Evolutionary conservation across 1,284 basidiomycete genomes (phyloP).

Genomic region (Volvariella volvacea): DNA sequence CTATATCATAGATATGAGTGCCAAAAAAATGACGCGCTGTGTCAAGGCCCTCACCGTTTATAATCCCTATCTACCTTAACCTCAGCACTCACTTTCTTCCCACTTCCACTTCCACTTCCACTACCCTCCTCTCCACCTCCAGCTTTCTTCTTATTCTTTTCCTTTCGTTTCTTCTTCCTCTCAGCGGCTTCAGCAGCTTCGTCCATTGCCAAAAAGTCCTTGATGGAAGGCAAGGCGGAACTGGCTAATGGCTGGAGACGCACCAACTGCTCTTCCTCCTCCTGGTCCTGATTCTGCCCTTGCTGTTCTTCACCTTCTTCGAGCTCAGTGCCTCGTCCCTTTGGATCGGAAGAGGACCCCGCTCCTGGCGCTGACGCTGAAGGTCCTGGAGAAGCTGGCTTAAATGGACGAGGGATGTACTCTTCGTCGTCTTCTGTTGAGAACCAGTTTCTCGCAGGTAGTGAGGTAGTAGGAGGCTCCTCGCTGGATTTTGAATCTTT

Average conservation of each 20-base stretch:
- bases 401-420: background rate
- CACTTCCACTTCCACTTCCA: slow-evolving; percentile 17
- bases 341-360: too few relatives aligned
- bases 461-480: background rate
- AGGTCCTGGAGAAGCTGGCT: slow-evolving; percentile 1
- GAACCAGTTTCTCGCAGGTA: slow-evolving; percentile 12
- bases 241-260: slow-evolving; percentile 67
- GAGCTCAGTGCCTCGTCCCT: background rate
- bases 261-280: slow-evolving; percentile 24
- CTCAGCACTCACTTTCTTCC: slow-evolving; percentile 28
- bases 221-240: slow-evolving; percentile 74
- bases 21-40: background rate
- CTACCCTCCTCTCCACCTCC: slow-evolving; percentile 24
- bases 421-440: slow-evolving; percentile 12
- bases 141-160: slow-evolving; percentile 47
- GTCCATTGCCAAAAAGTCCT: slow-evolving; percentile 73
- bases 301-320: slow-evolving; percentile 33
- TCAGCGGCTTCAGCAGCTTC: slow-evolving; percentile 54
- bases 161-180: slow-evolving; percentile 66
- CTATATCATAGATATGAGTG: slow-evolving; percentile 18
- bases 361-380: background rate
- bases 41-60: slow-evolving; percentile 33
- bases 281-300: slow-evolving; percentile 24
- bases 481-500: slow-evolving; percentile 2
- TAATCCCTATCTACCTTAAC: slow-evolving; percentile 48